Evolutionary conservation across 2,329 filamentous ascomycete genomes (phyloP).

Genomic region (Calonectria pseudoreteaudii): DNA sequence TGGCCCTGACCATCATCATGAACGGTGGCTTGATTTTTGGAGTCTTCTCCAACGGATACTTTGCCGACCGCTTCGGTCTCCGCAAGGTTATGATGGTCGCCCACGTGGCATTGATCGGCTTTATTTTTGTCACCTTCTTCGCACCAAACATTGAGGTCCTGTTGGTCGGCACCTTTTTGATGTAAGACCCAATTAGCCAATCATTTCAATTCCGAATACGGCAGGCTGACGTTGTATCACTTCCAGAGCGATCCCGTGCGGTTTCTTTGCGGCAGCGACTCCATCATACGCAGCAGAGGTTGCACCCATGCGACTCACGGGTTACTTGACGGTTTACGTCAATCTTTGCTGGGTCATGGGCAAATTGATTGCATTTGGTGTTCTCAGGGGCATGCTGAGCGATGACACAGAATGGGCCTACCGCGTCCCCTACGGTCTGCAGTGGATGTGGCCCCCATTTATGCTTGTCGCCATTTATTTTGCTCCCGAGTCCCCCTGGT

Average conservation of each 20-base stretch:
- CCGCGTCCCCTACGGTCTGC: conserved; percentile 12
- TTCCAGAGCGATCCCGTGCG: conserved; percentile 38
- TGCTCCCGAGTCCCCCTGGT: conserved; percentile 9
- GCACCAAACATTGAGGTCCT: conserved; percentile 24
- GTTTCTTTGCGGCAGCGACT: conserved; percentile 15
- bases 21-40: conserved; percentile 34
- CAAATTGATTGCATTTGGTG: conserved; percentile 49
- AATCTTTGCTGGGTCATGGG: conserved; percentile 48
- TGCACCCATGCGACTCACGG: neutral
- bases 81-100: conserved; percentile 66
- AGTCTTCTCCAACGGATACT: conserved; percentile 29
- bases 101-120: conserved; percentile 43
- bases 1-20: conserved; percentile 27
- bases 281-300: conserved; percentile 22
- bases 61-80: conserved; percentile 30
- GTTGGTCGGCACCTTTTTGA: conserved; percentile 14
- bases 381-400: conserved; percentile 46
- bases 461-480: conserved; percentile 11
- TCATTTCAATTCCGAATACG: too few species aligned
- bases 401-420: conserved; percentile 17
- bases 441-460: conserved; percentile 16
- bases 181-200: neutral
- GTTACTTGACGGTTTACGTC: conserved; percentile 47
- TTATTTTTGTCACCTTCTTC: conserved; percentile 39
- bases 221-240: neutral